Evolutionary conservation across 1,284 basidiomycete genomes (phyloP), one percentile per base, ranked within the genome.

Genomic region (Sporisorium graminicola): DNA sequence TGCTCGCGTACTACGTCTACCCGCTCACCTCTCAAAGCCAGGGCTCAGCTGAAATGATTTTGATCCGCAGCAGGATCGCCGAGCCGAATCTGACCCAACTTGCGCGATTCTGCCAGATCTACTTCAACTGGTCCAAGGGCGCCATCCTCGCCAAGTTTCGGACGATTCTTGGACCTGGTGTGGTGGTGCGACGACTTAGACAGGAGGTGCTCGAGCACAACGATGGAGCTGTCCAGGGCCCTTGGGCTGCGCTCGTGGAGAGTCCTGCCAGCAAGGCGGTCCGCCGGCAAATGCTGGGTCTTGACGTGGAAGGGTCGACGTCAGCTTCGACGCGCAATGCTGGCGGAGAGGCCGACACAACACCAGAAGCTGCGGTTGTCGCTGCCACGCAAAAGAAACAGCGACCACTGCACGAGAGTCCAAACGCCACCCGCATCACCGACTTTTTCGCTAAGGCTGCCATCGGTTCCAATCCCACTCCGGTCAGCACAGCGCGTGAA

Each of bases 1-100:
- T 78, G 3, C 33, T 78, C 20, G 63, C 62, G 8, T 78, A 40
- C 52, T 78, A 78, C 40, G 55, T 78, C 18, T 75, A 72, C 16
- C 74, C 74, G 9, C 35, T 77, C 29, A 66, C 66, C 2, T 71
- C 74, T 9, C n/a, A 57, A 12, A 31, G 33, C 29, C 54, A 54
- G 7, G 35, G 50, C 9, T 12, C 20, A 33, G 44, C 8, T 9
- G 42, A 16, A 8, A 35, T 22, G 22, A 13, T 4, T 24, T 20
- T 59, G 37, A 31, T 43, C 5, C 9, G 3, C 5, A 46, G 31
- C 14, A 52, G 18, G 27, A 26, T 35, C 2, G 26, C 37, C 1
- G 59, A 53, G 35, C 73, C 68, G 7, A 61, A 71, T 46, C 20
- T 72, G 44, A 31, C 43, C 7, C 33, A 27, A 7, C 22, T 75